Evolutionary conservation across 345 rosid species (phyloP), one percentile per base, ranked within the genome.

Genomic region (Euphorbia peplus): DNA sequence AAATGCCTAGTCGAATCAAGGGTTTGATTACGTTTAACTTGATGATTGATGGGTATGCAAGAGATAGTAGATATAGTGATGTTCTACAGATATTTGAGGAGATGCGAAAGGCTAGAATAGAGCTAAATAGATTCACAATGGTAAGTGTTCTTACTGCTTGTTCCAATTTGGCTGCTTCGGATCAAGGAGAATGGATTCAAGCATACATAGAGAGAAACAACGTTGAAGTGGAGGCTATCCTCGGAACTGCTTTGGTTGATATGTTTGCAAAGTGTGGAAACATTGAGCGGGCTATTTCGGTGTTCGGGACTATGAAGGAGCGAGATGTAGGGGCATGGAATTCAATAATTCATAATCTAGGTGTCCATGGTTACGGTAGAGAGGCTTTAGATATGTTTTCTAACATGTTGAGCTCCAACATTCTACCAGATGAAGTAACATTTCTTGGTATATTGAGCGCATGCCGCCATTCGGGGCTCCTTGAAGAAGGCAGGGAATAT

Each of bases 241-340:
- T 82, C 29, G 87, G 83, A 37, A 85, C 88, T 30, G 84, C 86
- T 30, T 73, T 84, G 55, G 83, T 83, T 50, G 90, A 82, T 62
- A 84, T 81, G 90, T 79, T 81, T 35, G 80, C 87, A 0, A 83
- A 84, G 61, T 87, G 90, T 47, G 86, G 86, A 70, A 75, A 70
- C 63, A 76, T 83, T 28, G 81, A 73, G 42, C 83, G 79, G 82
- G 85, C 87, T 78, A 60, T 76, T n/a, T 73, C 64, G 61, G 80
- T 85, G 70, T 83, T 85, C 53, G 70, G 70, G 74, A 78, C 51
- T 15, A 66, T 75, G 69, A 56, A 22, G 25, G 26, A 26, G 70
- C 82, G 71, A 79, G 86, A 80, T 74, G 66, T 78, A 16, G 81
- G 83, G 55, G 81, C 83, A 18, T 82, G 87, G 87, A 87, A 83